phyloP scores from a whole-genome alignment of 164 flowering plant species.

The Berberis vulgaris region DNA sequence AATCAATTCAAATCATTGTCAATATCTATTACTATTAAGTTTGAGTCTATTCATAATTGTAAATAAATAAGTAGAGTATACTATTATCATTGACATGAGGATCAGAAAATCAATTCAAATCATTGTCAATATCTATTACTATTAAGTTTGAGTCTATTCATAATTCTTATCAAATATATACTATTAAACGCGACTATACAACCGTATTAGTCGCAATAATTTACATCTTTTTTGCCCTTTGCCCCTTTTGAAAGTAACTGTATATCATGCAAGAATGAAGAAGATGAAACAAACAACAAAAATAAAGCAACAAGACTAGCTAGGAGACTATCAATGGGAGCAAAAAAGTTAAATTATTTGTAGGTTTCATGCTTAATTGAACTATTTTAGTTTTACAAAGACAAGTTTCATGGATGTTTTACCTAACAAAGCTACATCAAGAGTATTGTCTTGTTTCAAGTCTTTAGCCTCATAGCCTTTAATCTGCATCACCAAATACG shows the following conservation, averaged over 20 bases:
- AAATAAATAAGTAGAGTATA: not conserved
- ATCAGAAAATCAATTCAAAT: not conserved
- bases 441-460: not conserved
- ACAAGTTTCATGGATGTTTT: not conserved
- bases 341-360: not conserved
- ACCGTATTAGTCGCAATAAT: no score
- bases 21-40: not conserved
- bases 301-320: not conserved
- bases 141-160: not conserved
- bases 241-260: no score
- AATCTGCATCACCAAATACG: slow-evolving; percentile 9
- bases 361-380: not conserved
- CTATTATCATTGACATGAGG: not conserved
- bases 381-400: not conserved
- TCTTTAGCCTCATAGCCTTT: slow-evolving; percentile 1
- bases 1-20: not conserved
- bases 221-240: no score
- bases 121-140: not conserved
- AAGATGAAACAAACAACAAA: no score
- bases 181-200: no score
- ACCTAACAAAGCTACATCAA: slow-evolving; percentile 7
- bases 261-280: no score
- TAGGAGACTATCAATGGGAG: not conserved
- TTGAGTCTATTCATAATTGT: not conserved
- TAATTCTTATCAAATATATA: no score